Conservation (phyloP, 257 asterid species). For the Solanum rostratum region DNA sequence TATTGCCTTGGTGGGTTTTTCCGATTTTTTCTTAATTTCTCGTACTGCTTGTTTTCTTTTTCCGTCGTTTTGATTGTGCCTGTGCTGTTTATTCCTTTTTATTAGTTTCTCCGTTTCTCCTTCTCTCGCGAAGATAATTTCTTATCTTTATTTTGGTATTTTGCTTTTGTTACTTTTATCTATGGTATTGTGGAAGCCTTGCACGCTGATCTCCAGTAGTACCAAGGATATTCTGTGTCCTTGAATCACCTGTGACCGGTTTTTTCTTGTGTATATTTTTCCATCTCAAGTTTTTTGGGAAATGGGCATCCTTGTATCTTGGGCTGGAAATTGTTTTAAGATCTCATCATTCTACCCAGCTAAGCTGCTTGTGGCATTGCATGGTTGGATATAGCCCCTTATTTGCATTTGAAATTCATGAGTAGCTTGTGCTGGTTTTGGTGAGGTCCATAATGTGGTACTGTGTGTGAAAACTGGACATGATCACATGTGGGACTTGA, state of each 20-base stretch:
- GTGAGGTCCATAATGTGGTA: neutral
- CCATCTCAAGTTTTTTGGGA: neutral
- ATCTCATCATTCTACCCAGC: neutral
- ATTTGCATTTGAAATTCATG: neutral
- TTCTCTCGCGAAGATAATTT: neutral
- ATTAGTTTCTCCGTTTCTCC: neutral
- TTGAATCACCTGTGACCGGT: neutral
- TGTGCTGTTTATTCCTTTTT: neutral
- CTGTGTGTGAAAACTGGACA: neutral
- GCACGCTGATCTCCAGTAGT: neutral
- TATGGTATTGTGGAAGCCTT: neutral
- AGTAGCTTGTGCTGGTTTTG: neutral
- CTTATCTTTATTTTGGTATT: neutral
- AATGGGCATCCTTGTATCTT: neutral
- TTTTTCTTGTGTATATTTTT: neutral
- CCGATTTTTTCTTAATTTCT: neutral
- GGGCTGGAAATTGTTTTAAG: neutral
- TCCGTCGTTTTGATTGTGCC: neutral
- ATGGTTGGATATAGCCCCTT: neutral
- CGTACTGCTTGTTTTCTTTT: neutral
- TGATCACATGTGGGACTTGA: neutral
- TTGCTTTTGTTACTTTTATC: neutral
- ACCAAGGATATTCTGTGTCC: neutral
- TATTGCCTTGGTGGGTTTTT: constrained; percentile 27
- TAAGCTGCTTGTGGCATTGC: neutral